A percentile compares a stretch with the other conserved stretches of the same genome.
Conservation (phyloP, 345 rosid genomes). For the Reutealis trisperma region DNA sequence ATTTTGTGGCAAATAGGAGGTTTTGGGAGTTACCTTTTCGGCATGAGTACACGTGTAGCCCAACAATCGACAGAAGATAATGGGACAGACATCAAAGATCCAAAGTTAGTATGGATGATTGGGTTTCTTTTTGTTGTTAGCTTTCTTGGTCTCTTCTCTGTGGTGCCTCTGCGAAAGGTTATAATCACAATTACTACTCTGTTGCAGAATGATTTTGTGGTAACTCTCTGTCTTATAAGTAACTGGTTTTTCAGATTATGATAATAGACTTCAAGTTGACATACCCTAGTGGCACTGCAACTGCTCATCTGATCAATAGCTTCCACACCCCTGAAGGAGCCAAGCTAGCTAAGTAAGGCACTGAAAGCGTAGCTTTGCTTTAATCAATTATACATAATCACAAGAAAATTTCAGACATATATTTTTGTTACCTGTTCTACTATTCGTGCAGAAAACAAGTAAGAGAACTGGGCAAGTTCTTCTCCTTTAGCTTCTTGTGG, state of each 20-base stretch:
- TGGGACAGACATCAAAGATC: background rate
- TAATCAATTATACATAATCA: background rate
- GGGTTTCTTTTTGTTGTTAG: constrained; percentile 16
- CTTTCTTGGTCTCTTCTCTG: constrained; percentile 14
- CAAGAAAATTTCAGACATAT: too few species aligned
- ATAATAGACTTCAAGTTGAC: constrained; percentile 13
- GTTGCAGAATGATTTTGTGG: background rate
- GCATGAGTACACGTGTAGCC: constrained; percentile 3
- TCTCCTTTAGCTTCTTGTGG: constrained; percentile 15
- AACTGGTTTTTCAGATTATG: constrained; percentile 5
- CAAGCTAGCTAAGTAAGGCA: constrained; percentile 11
- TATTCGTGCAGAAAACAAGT: constrained; percentile 13
- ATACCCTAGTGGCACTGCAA: constrained; percentile 14
- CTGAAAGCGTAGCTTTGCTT: background rate
- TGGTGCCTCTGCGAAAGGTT: constrained; percentile 8
- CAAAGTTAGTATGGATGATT: constrained; percentile 5
- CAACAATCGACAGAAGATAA: constrained; percentile 7
- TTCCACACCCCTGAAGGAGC: constrained; percentile 17
- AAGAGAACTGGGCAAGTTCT: constrained; percentile 7
- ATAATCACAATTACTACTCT: background rate
- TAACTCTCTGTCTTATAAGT: background rate
- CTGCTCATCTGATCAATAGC: constrained; percentile 12
- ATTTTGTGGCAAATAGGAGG: constrained; percentile 3
- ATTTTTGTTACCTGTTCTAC: background rate
- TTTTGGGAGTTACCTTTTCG: constrained; percentile 6